Conservation (phyloP, 2,329 filamentous ascomycete genomes). For the Mycosphaerelloides madeirae region DNA sequence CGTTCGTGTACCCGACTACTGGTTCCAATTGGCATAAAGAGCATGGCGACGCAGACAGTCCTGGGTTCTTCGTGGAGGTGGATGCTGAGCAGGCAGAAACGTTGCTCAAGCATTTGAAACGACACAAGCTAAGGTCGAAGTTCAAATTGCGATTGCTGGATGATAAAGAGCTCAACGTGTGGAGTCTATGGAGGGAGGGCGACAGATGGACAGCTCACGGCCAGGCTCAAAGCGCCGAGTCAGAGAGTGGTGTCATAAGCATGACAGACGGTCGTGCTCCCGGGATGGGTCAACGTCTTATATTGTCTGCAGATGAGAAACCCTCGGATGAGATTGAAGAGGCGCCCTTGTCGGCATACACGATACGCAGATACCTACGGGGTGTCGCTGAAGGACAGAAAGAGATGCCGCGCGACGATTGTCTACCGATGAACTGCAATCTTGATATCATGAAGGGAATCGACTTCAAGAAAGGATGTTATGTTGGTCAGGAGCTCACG, state of each 20-base stretch:
- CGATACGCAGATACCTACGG: slow-evolving; percentile 67
- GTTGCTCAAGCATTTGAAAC: slow-evolving; percentile 68
- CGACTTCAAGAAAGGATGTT: slow-evolving; percentile 94
- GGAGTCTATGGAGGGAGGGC: slow-evolving; percentile 67
- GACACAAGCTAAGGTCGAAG: slow-evolving; percentile 81
- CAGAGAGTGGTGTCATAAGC: slow-evolving; percentile 31
- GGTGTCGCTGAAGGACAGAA: slow-evolving; percentile 80
- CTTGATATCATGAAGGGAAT: slow-evolving; percentile 81
- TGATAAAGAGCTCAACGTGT: slow-evolving; percentile 61
- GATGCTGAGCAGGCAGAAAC: slow-evolving; percentile 61
- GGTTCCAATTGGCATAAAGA: slow-evolving; percentile 28
- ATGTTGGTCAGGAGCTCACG: slow-evolving; percentile 92
- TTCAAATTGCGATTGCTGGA: slow-evolving; percentile 64
- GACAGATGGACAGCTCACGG: slow-evolving; percentile 33
- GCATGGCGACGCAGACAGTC: slow-evolving; percentile 31
- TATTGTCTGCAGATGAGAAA: slow-evolving; percentile 29
- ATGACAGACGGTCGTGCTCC: slow-evolving; percentile 37
- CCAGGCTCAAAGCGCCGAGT: slow-evolving; percentile 7
- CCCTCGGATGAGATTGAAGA: slow-evolving; percentile 39
- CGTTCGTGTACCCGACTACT: slow-evolving; percentile 73
- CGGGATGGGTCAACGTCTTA: slow-evolving; percentile 32
- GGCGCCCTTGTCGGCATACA: slow-evolving; percentile 53
- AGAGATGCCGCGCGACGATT: slow-evolving; percentile 67
- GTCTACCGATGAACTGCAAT: slow-evolving; percentile 83
- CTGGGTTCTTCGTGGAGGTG: slow-evolving; percentile 73